Evolutionary conservation across 78 protist species (phyloP).

Genomic region (Emiliania huxleyi): DNA sequence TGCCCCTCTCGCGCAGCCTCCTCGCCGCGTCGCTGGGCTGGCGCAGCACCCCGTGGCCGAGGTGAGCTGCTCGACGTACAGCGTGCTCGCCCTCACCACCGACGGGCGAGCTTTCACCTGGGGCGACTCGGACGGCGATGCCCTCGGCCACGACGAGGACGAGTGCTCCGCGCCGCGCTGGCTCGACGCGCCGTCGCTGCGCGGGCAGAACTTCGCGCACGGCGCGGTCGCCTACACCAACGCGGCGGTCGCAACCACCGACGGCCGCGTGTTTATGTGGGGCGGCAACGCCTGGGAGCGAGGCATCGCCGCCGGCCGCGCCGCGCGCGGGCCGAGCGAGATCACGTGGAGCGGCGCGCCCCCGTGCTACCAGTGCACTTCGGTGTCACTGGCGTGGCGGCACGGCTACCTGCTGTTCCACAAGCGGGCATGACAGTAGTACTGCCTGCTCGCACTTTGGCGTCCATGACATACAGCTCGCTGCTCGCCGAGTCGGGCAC

Average conservation of each 20-base stretch:
- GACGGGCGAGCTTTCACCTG: background rate
- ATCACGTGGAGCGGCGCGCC: constrained; percentile 1
- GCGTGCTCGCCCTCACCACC: background rate
- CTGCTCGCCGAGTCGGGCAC: too few relatives aligned
- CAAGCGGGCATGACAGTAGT: too few relatives aligned
- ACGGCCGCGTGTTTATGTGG: background rate
- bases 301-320: background rate
- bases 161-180: background rate
- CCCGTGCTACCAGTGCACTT: background rate
- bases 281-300: background rate
- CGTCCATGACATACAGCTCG: too few relatives aligned
- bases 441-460: too few relatives aligned
- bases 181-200: background rate
- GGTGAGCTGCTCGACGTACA: background rate
- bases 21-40: background rate
- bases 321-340: background rate
- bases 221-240: background rate
- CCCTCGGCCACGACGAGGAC: background rate
- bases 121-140: constrained; percentile 28
- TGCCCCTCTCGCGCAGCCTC: background rate
- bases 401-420: constrained; percentile 3
- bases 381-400: background rate
- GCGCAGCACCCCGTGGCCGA: background rate
- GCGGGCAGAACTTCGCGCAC: background rate
- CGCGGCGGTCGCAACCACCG: background rate